Evolutionary conservation across 73 alveolate species (phyloP), one percentile per base, ranked within the genome.

Genomic region (Effrenium voratum): DNA sequence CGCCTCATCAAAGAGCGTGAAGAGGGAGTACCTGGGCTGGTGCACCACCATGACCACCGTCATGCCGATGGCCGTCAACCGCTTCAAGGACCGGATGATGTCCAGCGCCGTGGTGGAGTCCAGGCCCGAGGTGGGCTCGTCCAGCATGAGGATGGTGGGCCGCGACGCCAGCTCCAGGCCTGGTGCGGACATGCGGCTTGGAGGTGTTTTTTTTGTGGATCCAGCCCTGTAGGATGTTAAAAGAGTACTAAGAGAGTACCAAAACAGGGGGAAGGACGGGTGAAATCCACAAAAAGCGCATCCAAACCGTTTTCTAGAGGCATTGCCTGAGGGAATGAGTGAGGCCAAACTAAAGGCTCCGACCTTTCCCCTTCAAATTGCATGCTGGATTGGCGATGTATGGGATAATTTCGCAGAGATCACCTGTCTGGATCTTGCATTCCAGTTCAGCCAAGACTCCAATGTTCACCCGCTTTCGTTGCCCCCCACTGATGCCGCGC

Each of bases 401-500:
- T n/a, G n/a, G n/a, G n/a, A n/a, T n/a, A n/a, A n/a, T n/a, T n/a
- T n/a, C n/a, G n/a, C n/a, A n/a, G n/a, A n/a, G n/a, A n/a, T n/a
- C n/a, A n/a, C n/a, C n/a, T n/a, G n/a, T n/a, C n/a, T n/a, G n/a
- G n/a, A n/a, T n/a, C n/a, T n/a, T n/a, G n/a, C n/a, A n/a, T n/a
- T n/a, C n/a, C n/a, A n/a, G n/a, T n/a, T n/a, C n/a, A n/a, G 44
- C 84, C 95, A 44, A 87, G 95, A 19, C 22, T 22, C 95, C 97
- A 43, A 90, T 90, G 76, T 90, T 90, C 57, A 90, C 97, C 16
- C 97, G 77, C 52, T 90, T 90, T 36, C 97, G 87, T 30, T 90
- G 97, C 57, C 97, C 97, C 5, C 97, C 97, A 34, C 97, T 90
- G 70, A 90, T 90, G 87, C 97, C 97, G 16, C 97, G 97, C 6